Percentiles rank a stretch among this genome's conserved stretches.
Conservation (phyloP, 2,329 filamentous ascomycete genomes). For the Fonsecaea nubica region DNA sequence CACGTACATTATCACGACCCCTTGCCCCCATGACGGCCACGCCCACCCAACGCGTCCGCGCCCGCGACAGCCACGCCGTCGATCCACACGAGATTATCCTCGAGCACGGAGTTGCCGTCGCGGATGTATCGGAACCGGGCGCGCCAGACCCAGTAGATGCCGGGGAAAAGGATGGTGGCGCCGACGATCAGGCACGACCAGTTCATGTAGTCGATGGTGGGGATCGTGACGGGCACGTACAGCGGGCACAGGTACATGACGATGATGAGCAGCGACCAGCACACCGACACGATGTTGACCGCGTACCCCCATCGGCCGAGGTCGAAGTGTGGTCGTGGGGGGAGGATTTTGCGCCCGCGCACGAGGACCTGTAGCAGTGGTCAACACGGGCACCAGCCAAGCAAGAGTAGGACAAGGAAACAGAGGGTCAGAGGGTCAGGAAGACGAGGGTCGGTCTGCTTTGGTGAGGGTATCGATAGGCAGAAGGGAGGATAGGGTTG, state of each 20-base stretch:
- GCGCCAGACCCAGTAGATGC: slow-evolving; percentile 36
- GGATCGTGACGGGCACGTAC: slow-evolving; percentile 35
- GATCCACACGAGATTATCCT: slow-evolving; percentile 31
- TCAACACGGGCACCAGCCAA: too few species aligned
- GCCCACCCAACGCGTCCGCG: slow-evolving; percentile 19
- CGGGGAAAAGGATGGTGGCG: slow-evolving; percentile 33
- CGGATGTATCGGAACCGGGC: slow-evolving; percentile 31
- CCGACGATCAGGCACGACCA: slow-evolving; percentile 35
- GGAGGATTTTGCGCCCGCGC: slow-evolving; percentile 35
- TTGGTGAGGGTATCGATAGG: too few species aligned
- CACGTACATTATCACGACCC: neutral
- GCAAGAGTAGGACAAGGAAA: too few species aligned
- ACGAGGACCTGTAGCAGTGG: slow-evolving; percentile 29
- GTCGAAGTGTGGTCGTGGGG: slow-evolving; percentile 31
- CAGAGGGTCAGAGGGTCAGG: too few species aligned
- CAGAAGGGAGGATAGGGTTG: too few species aligned
- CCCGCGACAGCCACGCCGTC: slow-evolving; percentile 26
- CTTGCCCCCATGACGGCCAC: too few species aligned
- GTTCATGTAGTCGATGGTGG: slow-evolving; percentile 37
- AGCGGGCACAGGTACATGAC: slow-evolving; percentile 33
- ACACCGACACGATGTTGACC: slow-evolving; percentile 34
- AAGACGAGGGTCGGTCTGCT: too few species aligned
- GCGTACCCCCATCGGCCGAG: slow-evolving; percentile 33
- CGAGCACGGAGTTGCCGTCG: slow-evolving; percentile 27
- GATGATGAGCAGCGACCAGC: slow-evolving; percentile 34